Conservation (phyloP, 306 rosid genomes). For the Comarum palustre region DNA sequence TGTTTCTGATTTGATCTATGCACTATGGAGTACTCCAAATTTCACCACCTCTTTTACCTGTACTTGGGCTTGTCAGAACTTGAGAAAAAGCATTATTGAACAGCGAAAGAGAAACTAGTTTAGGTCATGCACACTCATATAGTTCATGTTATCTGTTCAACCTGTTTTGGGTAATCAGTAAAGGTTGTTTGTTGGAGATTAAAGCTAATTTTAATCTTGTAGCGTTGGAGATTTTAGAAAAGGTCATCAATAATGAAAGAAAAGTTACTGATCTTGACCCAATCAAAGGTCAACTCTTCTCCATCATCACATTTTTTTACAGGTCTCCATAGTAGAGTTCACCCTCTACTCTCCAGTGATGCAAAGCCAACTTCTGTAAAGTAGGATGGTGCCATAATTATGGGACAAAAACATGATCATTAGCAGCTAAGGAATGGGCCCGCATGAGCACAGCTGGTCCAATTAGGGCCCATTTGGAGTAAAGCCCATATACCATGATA, state of each 20-base stretch:
- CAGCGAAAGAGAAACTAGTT: neutral
- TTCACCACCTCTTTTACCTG: neutral
- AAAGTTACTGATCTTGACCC: conserved; percentile 3
- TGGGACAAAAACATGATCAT: conserved; percentile 39
- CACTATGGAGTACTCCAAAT: neutral
- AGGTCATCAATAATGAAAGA: neutral
- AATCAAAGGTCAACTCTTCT: conserved; percentile 35
- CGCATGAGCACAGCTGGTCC: conserved; percentile 38
- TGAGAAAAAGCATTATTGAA: neutral
- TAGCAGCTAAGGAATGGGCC: conserved; percentile 28
- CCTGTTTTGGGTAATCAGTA: neutral
- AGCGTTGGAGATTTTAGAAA: neutral
- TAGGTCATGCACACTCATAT: neutral
- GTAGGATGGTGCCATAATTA: conserved; percentile 39
- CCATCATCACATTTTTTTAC: conserved; percentile 7
- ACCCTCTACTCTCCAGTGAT: conserved; percentile 24
- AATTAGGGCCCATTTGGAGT: conserved; percentile 34
- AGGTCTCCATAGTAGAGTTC: neutral
- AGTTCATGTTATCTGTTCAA: no score
- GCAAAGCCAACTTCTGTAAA: conserved; percentile 6
- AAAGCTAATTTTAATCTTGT: neutral
- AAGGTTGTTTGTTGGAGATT: conserved; percentile 4
- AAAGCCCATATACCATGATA: conserved; percentile 20
- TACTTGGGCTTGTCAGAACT: neutral
- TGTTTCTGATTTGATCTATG: neutral